Base-by-base conservation (phyloP, 805 yeast species). In the Nakazawaea siamensis region DNA sequence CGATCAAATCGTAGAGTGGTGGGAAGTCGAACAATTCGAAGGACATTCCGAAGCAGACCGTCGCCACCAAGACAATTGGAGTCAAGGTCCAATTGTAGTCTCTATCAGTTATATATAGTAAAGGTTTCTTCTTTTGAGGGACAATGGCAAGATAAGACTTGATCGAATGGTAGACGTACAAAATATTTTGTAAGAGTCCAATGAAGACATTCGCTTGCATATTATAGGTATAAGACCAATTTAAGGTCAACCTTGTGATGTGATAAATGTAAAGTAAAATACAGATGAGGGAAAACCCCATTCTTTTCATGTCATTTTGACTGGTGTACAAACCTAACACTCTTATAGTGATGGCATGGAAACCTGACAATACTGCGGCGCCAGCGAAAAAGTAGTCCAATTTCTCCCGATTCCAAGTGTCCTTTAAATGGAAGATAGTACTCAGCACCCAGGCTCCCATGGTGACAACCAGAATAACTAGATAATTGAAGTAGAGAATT, bases 381-480 rank as follows among this genome's bases (percentile, higher is more conserved):
- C 95, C 96, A 0, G 98, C 98, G 50, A 87, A 81, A 53, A 81
- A 90, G 57, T 90, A 90, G 57, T 90, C 98, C 24, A 87, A 54
- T 38, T 81, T 72, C 52, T 90, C 98, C 2, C 98, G 84, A 18
- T 79, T 38, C 35, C 74, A 52, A 17, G 80, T 67, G 54, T 90
- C 98, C 43, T 97, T 69, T n/a, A 78, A 63, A 56, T 90, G 98
- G 62, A 90, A 90, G 6, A 90, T 66, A 0, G 94, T 65, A 19
- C 94, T 81, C 60, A 80, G 84, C 3, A 73, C 41, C 98, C 98
- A 92, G 1, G 97, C 95, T 46, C 73, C 62, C 75, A 80, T 76
- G 1, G 96, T 79, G 4, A 81, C 72, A 3, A 70, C 33, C 1
- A 84, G 64, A 31, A 83, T 66, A 3, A 67, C 40, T n/a, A 67